phyloP scores from a whole-genome alignment of 306 rosid genomes.

The Prunus campanulata region DNA sequence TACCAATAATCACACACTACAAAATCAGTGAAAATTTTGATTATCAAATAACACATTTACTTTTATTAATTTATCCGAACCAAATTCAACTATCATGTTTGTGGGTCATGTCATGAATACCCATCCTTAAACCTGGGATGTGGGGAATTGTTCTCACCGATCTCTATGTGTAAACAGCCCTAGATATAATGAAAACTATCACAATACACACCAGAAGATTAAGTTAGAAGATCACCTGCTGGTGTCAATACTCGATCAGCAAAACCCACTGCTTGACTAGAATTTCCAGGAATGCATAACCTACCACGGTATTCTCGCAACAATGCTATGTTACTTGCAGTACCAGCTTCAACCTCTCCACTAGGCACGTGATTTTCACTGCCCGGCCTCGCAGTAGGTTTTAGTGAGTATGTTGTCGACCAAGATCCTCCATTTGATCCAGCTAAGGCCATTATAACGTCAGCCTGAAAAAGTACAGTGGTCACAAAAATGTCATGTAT shows the following conservation, averaged over 20 bases:
- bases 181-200: neutral
- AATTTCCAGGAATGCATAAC: constrained; percentile 44
- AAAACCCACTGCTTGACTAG: constrained; percentile 44
- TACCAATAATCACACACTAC: neutral
- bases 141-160: neutral
- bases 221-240: constrained; percentile 42
- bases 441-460: constrained; percentile 93
- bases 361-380: constrained; percentile 46
- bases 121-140: neutral
- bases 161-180: neutral
- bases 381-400: constrained; percentile 47
- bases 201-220: too few species aligned
- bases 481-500: constrained; percentile 18
- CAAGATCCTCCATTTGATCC: constrained; percentile 98
- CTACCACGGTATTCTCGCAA: constrained; percentile 58
- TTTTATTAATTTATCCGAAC: too few species aligned
- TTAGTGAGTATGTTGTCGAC: constrained; percentile 80
- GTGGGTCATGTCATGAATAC: too few species aligned
- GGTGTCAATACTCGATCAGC: constrained; percentile 49
- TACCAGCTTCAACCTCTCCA: constrained; percentile 68
- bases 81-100: too few species aligned
- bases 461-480: constrained; percentile 57
- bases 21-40: neutral
- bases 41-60: neutral
- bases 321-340: constrained; percentile 39